Evolutionary conservation across 441 rosid species (phyloP), one percentile per base, ranked within the genome.

Genomic region (Brassica balearica): DNA sequence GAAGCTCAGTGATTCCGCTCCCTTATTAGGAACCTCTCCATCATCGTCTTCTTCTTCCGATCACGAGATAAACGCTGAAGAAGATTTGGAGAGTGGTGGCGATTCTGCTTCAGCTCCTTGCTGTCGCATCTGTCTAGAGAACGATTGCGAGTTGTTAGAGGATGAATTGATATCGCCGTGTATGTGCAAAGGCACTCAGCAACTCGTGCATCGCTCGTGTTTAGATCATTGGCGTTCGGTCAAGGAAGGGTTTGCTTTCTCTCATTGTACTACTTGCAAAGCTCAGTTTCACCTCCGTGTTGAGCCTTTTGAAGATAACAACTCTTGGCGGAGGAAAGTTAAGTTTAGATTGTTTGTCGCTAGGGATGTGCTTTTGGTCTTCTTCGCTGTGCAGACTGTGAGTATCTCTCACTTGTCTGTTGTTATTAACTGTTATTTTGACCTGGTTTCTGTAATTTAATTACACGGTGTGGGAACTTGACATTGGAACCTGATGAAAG

Each of bases 131-230:
- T 95, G 99, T 82, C 91, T 95, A 10, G 99, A 95, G 84, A 82
- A 88, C 78, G 99, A 93, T 71, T 82, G 92, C 43, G 94, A 95
- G 67, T 5, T 51, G 56, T 5, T 51, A 51, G 98, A 80, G 22
- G 98, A 95, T 84, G 99, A 91, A 76, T 82, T 95, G 87, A 95
- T 95, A 83, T 90, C 98, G 53, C 99, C 99, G 17, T 95, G 99
- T 85, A 92, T 91, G 99, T 95, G 99, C 86, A 85, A 95, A 88
- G 99, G 99, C 77, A 95, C 99, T 34, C 99, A 95, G 67, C 97
- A 93, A 85, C 92, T 93, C 79, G 99, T 95, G 78, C 98, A 95
- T 78, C 96, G 98, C 0, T 81, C 91, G 43, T 95, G 99, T 82
- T 92, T 95, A 36, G 99, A 95, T 84, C 97, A 32, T 79, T 95